Conservation (phyloP, 2,329 filamentous ascomycete species). For the Epichloe hybrida region DNA sequence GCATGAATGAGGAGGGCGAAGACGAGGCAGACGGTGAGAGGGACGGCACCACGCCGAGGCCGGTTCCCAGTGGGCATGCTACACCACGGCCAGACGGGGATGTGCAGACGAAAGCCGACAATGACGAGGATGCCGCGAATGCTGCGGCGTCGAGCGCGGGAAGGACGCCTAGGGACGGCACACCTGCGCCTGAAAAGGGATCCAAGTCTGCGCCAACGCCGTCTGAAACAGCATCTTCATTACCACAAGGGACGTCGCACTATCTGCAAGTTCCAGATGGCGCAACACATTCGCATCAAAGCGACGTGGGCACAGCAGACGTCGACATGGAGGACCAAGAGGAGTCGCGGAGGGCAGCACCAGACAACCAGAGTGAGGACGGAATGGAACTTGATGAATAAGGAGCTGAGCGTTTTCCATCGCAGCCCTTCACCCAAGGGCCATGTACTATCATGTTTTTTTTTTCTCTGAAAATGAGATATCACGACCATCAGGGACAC, state of each 20-base stretch:
- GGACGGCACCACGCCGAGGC: slow-evolving; percentile 35
- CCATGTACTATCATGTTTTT: background rate
- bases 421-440: background rate
- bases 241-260: slow-evolving; percentile 3
- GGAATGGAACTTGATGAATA: slow-evolving; percentile 49
- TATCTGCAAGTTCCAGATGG: slow-evolving; percentile 6
- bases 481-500: background rate
- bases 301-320: slow-evolving; percentile 31
- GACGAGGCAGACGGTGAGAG: slow-evolving; percentile 37
- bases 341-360: slow-evolving; percentile 11
- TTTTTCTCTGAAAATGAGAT: background rate
- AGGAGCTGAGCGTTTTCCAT: background rate
- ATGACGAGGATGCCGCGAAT: background rate
- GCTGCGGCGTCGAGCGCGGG: slow-evolving; percentile 12
- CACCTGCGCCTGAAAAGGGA: slow-evolving; percentile 14
- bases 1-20: slow-evolving; percentile 58
- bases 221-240: background rate
- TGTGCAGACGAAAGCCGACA: slow-evolving; percentile 8
- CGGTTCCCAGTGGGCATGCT: slow-evolving; percentile 36
- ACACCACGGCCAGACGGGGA: slow-evolving; percentile 35
- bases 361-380: slow-evolving; percentile 27
- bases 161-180: slow-evolving; percentile 20
- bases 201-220: slow-evolving; percentile 1
- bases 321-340: slow-evolving; percentile 42
- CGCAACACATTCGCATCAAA: slow-evolving; percentile 12